Evolutionary conservation across 768 basidiomycete genomes (phyloP).

Genomic region (Lactarius hengduanensis): DNA sequence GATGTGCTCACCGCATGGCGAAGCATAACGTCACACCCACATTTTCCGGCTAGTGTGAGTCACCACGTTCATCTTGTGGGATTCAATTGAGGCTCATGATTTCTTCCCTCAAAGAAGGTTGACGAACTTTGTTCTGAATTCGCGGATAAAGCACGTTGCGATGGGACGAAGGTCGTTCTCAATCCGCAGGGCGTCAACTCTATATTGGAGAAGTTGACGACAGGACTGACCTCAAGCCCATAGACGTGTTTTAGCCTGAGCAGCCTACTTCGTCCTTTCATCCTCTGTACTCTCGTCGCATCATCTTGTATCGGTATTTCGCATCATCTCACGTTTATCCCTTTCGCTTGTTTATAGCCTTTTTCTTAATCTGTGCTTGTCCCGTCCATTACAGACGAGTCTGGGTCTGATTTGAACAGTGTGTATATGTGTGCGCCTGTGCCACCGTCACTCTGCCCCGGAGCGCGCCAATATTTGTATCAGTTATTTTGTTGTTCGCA

Average conservation of each 20-base stretch:
- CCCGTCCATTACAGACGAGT: neutral
- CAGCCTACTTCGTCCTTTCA: neutral
- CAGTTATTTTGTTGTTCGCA: constrained; percentile 15
- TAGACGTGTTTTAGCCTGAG: constrained; percentile 7
- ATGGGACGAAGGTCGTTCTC: constrained; percentile 79
- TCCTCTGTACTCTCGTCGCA: constrained; percentile 15
- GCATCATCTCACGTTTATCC: constrained; percentile 11
- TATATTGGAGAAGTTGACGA: constrained; percentile 44
- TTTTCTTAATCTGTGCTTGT: constrained; percentile 9
- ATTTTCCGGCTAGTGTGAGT: constrained; percentile 63
- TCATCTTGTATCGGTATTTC: constrained; percentile 20
- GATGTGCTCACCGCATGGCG: constrained; percentile 80
- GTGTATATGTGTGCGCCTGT: neutral
- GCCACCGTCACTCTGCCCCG: neutral
- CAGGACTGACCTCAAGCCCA: constrained; percentile 29
- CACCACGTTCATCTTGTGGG: constrained; percentile 9
- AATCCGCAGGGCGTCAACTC: constrained; percentile 48
- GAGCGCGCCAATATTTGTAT: constrained; percentile 18
- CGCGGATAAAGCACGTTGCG: constrained; percentile 77
- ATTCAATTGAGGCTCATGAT: constrained; percentile 8
- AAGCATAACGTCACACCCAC: constrained; percentile 68
- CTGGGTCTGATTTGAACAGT: neutral
- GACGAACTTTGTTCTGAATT: constrained; percentile 81
- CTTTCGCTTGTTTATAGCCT: constrained; percentile 19
- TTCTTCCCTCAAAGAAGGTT: constrained; percentile 48